These are phyloP conservation scores for Chloromonas sp. DNA, from an alignment of 163 green algal genomes.

Conservation along the genomic window DNA sequence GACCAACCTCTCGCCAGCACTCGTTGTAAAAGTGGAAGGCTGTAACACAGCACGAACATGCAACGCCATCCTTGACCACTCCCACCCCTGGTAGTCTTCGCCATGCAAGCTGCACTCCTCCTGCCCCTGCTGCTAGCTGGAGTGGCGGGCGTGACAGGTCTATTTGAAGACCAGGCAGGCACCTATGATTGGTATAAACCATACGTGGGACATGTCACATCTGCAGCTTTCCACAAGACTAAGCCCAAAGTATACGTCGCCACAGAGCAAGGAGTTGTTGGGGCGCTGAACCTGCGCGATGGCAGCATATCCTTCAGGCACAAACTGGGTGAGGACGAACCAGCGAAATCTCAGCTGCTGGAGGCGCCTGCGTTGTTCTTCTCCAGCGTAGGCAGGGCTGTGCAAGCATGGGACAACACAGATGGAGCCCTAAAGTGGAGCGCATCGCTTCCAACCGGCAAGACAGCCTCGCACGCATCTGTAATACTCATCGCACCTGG, in stretches of 20 bases:
- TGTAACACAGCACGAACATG: too few species aligned
- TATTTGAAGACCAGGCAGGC: conserved; percentile 67
- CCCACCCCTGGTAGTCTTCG: too few species aligned
- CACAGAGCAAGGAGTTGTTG: conserved; percentile 46
- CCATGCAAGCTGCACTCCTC: too few species aligned
- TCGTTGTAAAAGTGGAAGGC: too few species aligned
- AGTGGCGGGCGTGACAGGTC: not conserved
- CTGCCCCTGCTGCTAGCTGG: too few species aligned
- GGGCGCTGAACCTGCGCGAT: conserved; percentile 40
- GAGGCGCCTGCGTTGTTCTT: conserved; percentile 24
- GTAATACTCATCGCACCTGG: not conserved
- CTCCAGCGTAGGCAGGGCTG: conserved; percentile 8
- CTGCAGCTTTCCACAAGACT: conserved; percentile 20
- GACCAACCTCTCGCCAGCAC: too few species aligned
- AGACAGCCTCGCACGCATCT: not conserved
- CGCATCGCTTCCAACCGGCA: not conserved
- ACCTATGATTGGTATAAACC: conserved; percentile 65
- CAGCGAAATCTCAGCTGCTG: conserved; percentile 1
- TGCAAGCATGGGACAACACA: conserved; percentile 41
- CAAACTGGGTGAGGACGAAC: conserved; percentile 18
- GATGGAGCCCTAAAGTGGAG: not conserved
- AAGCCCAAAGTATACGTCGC: conserved; percentile 37
- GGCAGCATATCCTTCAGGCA: conserved; percentile 61
- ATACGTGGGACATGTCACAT: conserved; percentile 41
- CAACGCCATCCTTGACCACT: too few species aligned